phyloP scores from a whole-genome alignment of 495 filamentous ascomycete species.

The Aspergillus ellipticus region DNA sequence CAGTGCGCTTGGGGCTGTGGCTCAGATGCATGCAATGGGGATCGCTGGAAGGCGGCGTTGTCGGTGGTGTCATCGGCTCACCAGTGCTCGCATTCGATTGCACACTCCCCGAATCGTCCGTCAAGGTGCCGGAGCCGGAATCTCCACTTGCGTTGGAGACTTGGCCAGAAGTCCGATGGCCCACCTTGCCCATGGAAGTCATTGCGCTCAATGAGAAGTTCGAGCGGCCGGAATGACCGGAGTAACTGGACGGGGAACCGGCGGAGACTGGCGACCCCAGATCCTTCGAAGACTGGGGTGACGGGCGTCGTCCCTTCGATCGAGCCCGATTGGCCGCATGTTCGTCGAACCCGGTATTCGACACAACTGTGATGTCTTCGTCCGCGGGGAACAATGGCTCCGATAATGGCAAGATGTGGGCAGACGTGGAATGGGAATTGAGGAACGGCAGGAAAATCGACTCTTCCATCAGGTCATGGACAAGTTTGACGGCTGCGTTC shows the following conservation, averaged over 20 bases:
- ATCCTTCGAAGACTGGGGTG: conserved; percentile 45
- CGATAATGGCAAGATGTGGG: conserved; percentile 28
- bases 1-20: conserved; percentile 52
- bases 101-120: conserved; percentile 47
- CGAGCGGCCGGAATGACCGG: conserved; percentile 24
- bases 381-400: conserved; percentile 31
- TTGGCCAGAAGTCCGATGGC: conserved; percentile 33
- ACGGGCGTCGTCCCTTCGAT: conserved; percentile 36
- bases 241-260: conserved; percentile 21
- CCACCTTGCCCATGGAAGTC: conserved; percentile 31
- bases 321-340: conserved; percentile 29
- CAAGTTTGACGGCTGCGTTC: conserved; percentile 84
- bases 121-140: conserved; percentile 32
- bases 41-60: conserved; percentile 70
- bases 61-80: conserved; percentile 86
- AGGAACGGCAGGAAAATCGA: conserved; percentile 61
- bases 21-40: conserved; percentile 43
- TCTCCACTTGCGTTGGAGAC: conserved; percentile 38
- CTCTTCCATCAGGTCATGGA: conserved; percentile 96
- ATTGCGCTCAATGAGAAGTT: conserved; percentile 33
- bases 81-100: conserved; percentile 43
- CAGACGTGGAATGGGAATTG: conserved; percentile 33
- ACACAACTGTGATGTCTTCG: conserved; percentile 33
- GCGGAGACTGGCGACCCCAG: conserved; percentile 23
- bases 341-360: conserved; percentile 30